phyloP scores from a whole-genome alignment of 306 rosid species.

The Acmispon strigosus region DNA sequence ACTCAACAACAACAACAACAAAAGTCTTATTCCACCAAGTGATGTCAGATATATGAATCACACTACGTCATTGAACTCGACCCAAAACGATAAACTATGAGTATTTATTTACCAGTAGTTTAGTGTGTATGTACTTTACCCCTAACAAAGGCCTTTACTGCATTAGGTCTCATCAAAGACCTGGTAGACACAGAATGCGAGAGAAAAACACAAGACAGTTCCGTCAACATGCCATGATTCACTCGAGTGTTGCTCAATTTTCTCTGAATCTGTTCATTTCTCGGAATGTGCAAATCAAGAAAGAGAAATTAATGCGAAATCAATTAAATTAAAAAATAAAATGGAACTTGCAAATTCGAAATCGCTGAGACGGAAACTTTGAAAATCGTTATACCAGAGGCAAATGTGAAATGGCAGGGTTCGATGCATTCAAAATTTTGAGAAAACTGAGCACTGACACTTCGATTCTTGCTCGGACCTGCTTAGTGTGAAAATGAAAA shows the following conservation, averaged over 20 bases:
- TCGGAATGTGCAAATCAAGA: neutral
- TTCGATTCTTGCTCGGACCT: slow-evolving; percentile 84
- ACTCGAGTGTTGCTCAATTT: slow-evolving; percentile 53
- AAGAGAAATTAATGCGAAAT: neutral
- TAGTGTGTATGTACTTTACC: slow-evolving; percentile 30
- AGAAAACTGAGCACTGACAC: slow-evolving; percentile 80
- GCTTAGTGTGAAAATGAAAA: slow-evolving; percentile 4
- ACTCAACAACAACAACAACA: no score
- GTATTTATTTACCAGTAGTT: no score
- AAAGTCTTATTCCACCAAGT: no score
- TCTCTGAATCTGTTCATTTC: slow-evolving; percentile 48
- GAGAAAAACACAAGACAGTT: slow-evolving; percentile 58
- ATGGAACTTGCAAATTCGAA: neutral
- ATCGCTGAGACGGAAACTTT: neutral
- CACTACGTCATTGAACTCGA: no score
- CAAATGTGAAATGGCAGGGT: slow-evolving; percentile 73
- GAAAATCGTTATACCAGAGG: slow-evolving; percentile 43
- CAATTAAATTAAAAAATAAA: neutral
- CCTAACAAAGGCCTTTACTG: slow-evolving; percentile 70
- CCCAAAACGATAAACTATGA: no score
- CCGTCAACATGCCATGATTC: slow-evolving; percentile 54
- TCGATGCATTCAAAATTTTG: slow-evolving; percentile 54
- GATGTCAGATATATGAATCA: no score
- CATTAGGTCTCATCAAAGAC: slow-evolving; percentile 68
- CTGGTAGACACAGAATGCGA: slow-evolving; percentile 54